phyloP scores from a whole-genome alignment of 2,329 filamentous ascomycete species.

The Xylaria sp. region DNA sequence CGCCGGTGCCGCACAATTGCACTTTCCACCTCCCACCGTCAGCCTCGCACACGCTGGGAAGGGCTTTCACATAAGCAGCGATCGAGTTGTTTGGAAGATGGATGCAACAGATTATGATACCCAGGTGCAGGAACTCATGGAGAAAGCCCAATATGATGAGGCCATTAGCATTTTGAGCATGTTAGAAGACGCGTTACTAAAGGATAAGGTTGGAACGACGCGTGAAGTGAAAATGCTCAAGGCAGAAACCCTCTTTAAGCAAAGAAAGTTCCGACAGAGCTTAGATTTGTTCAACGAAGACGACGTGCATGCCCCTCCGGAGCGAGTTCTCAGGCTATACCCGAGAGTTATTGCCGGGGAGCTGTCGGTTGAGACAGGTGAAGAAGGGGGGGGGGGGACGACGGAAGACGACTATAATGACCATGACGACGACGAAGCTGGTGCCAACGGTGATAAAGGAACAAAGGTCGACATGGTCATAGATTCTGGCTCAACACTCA shows the following conservation, averaged over 20 bases:
- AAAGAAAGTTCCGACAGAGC: constrained; percentile 84
- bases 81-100: constrained; percentile 96
- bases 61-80: constrained; percentile 92
- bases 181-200: constrained; percentile 90
- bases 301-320: constrained; percentile 87
- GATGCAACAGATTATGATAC: constrained; percentile 89
- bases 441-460: constrained; percentile 49
- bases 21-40: constrained; percentile 91
- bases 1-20: constrained; percentile 82
- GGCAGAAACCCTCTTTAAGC: constrained; percentile 83
- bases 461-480: constrained; percentile 42
- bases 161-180: constrained; percentile 88
- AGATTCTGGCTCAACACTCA: constrained; percentile 51
- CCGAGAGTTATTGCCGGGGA: constrained; percentile 86
- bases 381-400: constrained; percentile 62
- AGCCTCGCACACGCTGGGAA: constrained; percentile 97
- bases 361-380: constrained; percentile 67
- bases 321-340: constrained; percentile 86
- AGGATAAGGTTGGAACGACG: constrained; percentile 81
- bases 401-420: constrained; percentile 57
- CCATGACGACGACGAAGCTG: constrained; percentile 51
- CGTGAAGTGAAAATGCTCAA: constrained; percentile 92
- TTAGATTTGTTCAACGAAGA: constrained; percentile 88
- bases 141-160: constrained; percentile 81
- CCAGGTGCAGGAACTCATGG: constrained; percentile 84